These are phyloP conservation scores for Gossypioides kirkii DNA, from an alignment of 345 rosid genomes.

Conservation along the genomic window DNA sequence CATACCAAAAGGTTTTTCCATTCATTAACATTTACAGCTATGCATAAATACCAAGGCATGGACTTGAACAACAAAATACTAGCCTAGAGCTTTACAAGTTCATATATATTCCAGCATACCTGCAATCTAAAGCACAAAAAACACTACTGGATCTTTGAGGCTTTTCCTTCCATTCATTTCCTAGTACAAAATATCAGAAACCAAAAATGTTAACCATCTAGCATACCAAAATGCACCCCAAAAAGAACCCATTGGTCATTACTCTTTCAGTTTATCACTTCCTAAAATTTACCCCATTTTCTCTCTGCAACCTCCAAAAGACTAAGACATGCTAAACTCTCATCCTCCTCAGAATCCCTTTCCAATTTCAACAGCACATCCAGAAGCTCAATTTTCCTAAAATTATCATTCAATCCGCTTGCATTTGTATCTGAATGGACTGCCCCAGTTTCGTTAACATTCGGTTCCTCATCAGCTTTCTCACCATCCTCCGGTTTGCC, in stretches of 20 bases:
- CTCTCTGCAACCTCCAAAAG: constrained; percentile 26
- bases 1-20: neutral
- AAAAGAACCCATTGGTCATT: neutral
- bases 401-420: neutral
- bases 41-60: neutral
- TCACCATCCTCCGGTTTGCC: neutral
- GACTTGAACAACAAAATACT: neutral
- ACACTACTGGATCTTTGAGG: neutral
- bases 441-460: neutral
- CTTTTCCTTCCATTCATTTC: neutral
- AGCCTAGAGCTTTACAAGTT: no score
- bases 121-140: neutral
- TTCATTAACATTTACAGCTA: neutral
- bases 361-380: constrained; percentile 27
- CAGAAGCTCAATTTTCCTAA: constrained; percentile 9
- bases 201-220: neutral
- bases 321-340: constrained; percentile 5
- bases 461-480: neutral
- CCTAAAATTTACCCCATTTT: neutral
- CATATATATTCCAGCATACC: neutral
- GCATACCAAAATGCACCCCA: neutral
- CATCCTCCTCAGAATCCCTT: constrained; percentile 6
- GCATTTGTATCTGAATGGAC: neutral
- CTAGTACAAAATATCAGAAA: neutral
- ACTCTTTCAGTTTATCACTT: neutral